These are phyloP conservation scores for Pythium brachiatum DNA, from an alignment of 352 stramenopile species.

Conservation along the genomic window DNA sequence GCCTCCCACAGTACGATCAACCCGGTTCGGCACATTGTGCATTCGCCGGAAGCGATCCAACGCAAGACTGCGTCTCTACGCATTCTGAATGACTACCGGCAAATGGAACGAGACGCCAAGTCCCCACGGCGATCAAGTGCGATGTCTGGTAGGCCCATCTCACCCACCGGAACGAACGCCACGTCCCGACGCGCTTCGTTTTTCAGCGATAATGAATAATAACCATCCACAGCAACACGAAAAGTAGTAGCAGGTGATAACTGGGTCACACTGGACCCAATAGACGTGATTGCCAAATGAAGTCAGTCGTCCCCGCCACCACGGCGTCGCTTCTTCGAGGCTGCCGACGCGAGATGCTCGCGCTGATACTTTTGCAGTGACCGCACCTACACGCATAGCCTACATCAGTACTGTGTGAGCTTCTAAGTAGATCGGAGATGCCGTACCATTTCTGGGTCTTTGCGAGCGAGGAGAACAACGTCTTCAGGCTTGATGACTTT, in stretches of 20 bases:
- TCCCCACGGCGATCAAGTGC: constrained; percentile 11
- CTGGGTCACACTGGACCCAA: no score
- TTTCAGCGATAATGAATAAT: constrained; percentile 16
- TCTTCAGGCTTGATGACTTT: constrained; percentile 78
- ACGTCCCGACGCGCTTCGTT: constrained; percentile 19
- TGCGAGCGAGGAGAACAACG: constrained; percentile 60
- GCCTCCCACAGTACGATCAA: constrained; percentile 60
- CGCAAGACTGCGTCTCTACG: constrained; percentile 64
- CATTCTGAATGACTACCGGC: constrained; percentile 63
- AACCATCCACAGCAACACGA: background rate
- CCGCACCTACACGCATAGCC: constrained; percentile 32
- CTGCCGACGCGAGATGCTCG: constrained; percentile 30
- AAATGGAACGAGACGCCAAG: constrained; percentile 49
- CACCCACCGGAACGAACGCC: constrained; percentile 7
- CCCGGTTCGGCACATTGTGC: constrained; percentile 42
- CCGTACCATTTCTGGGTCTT: constrained; percentile 53
- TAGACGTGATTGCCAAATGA: no score
- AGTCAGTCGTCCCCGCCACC: constrained; percentile 23
- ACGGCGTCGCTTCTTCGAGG: constrained; percentile 30
- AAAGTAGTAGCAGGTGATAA: background rate
- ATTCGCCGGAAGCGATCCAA: constrained; percentile 53
- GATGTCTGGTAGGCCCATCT: background rate
- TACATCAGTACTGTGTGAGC: background rate
- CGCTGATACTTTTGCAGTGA: constrained; percentile 59
- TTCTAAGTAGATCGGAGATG: no score